Conservation (phyloP, 2,329 filamentous ascomycete species). For the Ilyonectria mors-panacis region DNA sequence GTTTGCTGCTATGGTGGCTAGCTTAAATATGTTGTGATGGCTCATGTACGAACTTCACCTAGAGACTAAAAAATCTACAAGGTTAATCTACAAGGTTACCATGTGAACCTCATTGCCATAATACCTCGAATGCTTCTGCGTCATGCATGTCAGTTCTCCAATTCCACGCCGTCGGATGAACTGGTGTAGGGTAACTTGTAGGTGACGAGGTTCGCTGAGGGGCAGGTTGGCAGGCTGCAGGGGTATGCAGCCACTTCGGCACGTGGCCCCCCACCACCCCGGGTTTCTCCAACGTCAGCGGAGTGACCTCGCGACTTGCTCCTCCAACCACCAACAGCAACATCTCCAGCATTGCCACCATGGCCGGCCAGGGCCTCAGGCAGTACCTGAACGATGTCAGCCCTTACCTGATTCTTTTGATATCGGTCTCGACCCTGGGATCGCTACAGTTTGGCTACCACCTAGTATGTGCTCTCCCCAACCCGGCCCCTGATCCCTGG, state of each 20-base stretch:
- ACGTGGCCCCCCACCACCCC: constrained; percentile 32
- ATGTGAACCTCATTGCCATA: no score
- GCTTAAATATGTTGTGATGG: no score
- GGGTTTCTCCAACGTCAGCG: constrained; percentile 13
- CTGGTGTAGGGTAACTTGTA: constrained; percentile 22
- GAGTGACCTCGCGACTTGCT: constrained; percentile 1
- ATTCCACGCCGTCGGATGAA: neutral
- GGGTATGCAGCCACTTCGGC: constrained; percentile 24
- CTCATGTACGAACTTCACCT: no score
- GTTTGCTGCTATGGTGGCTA: no score
- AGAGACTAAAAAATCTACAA: neutral
- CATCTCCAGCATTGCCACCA: constrained; percentile 36
- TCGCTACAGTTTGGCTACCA: constrained; percentile 97
- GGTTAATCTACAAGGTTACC: neutral
- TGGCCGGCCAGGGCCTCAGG: constrained; percentile 50
- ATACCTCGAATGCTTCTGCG: neutral
- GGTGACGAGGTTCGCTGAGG: neutral
- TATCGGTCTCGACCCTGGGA: constrained; percentile 84
- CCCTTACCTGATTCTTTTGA: constrained; percentile 82
- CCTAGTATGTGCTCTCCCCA: constrained; percentile 71
- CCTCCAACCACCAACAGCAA: constrained; percentile 6
- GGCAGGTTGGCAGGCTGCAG: constrained; percentile 12
- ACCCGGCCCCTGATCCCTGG: neutral
- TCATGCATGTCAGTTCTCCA: neutral
- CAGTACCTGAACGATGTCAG: constrained; percentile 69